phyloP scores from a whole-genome alignment of 257 asterid species.

The Solanum tacnaense region DNA sequence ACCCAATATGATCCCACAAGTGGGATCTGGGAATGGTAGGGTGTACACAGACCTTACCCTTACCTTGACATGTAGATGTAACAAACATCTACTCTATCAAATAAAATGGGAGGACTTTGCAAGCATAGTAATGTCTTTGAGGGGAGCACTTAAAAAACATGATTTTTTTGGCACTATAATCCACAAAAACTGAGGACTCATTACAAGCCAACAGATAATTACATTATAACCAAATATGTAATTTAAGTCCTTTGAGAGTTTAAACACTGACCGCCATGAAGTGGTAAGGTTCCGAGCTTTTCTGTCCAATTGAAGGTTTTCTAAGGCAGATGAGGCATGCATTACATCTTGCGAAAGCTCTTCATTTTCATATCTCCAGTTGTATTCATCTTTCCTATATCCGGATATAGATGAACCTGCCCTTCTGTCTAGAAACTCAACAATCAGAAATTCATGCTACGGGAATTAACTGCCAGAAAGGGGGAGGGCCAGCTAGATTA shows the following conservation, averaged over 20 bases:
- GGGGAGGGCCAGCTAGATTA: not conserved
- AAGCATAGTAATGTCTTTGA: not conserved
- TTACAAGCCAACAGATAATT: not conserved
- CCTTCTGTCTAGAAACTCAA: conserved; percentile 62
- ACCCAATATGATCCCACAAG: not conserved
- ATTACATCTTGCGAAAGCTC: conserved; percentile 72
- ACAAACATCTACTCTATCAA: not conserved
- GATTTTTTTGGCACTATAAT: not conserved
- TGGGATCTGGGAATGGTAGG: not conserved
- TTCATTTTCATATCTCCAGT: conserved; percentile 75
- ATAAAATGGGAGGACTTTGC: not conserved
- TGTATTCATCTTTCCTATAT: conserved; percentile 87
- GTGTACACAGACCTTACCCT: not conserved
- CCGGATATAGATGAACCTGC: conserved; percentile 84
- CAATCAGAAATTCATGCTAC: conserved; percentile 3
- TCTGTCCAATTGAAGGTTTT: conserved; percentile 91
- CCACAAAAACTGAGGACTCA: not conserved
- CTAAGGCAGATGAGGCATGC: conserved; percentile 85
- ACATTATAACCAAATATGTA: not conserved
- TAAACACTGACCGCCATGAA: conserved; percentile 77
- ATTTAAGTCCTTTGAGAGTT: not conserved
- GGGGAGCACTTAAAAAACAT: not conserved
- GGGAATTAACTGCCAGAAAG: not conserved
- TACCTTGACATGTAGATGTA: not conserved
- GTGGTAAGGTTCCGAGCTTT: conserved; percentile 77